Percentiles rank a stretch among this genome's conserved stretches.
Conservation (phyloP, 164 flowering plant genomes). For the Vitis vinifera region ASM3070453v1 NC_081808.1:21059501-21060000, state of each 20-base stretch:
- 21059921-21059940: no score
- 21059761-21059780: slow-evolving; percentile 70
- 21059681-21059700: slow-evolving; percentile 61
- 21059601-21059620: slow-evolving; percentile 67
- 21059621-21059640: slow-evolving; percentile 84
- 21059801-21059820: neutral
- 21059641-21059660: slow-evolving; percentile 96
- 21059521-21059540: no score
- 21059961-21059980: no score
- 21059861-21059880: no score
- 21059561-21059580: no score
- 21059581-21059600: neutral
- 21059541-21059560: no score
- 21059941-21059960: no score
- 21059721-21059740: slow-evolving; percentile 95
- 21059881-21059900: no score
- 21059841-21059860: neutral
- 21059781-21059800: slow-evolving; percentile 1
- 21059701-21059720: slow-evolving; percentile 98
- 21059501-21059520: neutral
- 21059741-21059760: slow-evolving; percentile 95
- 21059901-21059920: no score
- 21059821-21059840: neutral
- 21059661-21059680: slow-evolving; percentile 77
- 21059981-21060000: no score